Percentiles rank a stretch among this genome's conserved stretches.
Conservation (phyloP, 2,329 filamentous ascomycete genomes). For the Talaromyces pinophilus region DNA sequence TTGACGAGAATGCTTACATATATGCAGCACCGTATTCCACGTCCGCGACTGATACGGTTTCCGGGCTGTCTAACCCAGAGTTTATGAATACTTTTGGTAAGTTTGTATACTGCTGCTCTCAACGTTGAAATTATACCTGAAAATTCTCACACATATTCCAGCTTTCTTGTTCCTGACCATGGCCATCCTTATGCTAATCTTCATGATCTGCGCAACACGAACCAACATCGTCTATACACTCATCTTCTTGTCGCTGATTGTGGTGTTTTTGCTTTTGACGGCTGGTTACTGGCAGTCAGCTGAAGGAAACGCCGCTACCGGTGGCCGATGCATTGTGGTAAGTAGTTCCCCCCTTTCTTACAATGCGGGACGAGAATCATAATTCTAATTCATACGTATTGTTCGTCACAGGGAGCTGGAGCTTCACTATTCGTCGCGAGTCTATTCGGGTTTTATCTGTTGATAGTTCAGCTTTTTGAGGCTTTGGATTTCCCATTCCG, state of each 20-base stretch:
- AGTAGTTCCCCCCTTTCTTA: conserved; percentile 2
- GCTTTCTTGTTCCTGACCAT: conserved; percentile 66
- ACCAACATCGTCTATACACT: conserved; percentile 71
- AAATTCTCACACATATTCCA: conserved; percentile 21
- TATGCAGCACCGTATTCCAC: conserved; percentile 32
- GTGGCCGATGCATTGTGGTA: conserved; percentile 34
- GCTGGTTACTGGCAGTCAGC: conserved; percentile 62
- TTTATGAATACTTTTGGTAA: conserved; percentile 11
- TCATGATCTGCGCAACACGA: conserved; percentile 68
- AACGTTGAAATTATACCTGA: background rate
- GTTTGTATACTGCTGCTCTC: background rate
- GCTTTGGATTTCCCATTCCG: conserved; percentile 56
- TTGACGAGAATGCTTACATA: background rate
- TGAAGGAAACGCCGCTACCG: conserved; percentile 34
- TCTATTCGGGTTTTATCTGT: conserved; percentile 56
- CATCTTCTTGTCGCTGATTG: conserved; percentile 66
- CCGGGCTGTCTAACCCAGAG: conserved; percentile 28
- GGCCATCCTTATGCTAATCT: conserved; percentile 66
- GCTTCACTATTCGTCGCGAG: conserved; percentile 53
- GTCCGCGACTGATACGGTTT: conserved; percentile 29
- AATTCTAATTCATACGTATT: background rate
- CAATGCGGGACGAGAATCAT: background rate
- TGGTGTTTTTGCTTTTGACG: conserved; percentile 61
- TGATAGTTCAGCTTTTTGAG: conserved; percentile 56
- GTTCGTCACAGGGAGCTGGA: conserved; percentile 43